Percentiles rank a stretch among this genome's conserved stretches.
These are phyloP conservation scores for Candida corydali DNA, from an alignment of 805 yeast species.

Conservation along the genomic window DNA sequence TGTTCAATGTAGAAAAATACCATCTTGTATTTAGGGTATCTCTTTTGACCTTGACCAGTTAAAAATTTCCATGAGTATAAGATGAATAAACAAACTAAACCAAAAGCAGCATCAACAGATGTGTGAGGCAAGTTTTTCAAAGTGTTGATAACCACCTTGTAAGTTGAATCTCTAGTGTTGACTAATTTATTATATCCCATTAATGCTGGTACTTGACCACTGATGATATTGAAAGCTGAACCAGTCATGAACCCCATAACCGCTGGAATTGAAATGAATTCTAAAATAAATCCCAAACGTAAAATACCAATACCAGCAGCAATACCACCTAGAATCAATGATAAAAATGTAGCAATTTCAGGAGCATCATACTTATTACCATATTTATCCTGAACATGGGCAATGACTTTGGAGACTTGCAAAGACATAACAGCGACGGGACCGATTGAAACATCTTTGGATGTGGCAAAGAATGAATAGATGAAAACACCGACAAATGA, in stretches of 20 bases:
- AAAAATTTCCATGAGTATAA: conserved; percentile 68
- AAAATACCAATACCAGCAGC: conserved; percentile 78
- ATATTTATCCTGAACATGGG: conserved; percentile 45
- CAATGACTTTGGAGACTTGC: conserved; percentile 76
- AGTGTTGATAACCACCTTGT: conserved; percentile 63
- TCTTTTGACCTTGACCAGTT: conserved; percentile 57
- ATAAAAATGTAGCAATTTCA: conserved; percentile 72
- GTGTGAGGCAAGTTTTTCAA: conserved; percentile 68
- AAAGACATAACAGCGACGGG: conserved; percentile 96
- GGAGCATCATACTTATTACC: conserved; percentile 54
- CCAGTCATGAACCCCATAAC: conserved; percentile 95
- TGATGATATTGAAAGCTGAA: conserved; percentile 77
- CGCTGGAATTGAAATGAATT: conserved; percentile 85
- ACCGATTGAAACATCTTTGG: conserved; percentile 93
- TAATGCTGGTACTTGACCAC: conserved; percentile 83
- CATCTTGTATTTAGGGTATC: conserved; percentile 55
- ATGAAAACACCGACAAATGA: conserved; percentile 87
- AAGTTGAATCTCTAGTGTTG: conserved; percentile 70
- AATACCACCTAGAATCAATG: conserved; percentile 82
- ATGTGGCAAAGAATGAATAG: conserved; percentile 88
- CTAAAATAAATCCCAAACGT: conserved; percentile 83
- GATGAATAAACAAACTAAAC: conserved; percentile 68
- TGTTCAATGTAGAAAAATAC: conserved; percentile 69
- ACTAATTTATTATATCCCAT: conserved; percentile 70
- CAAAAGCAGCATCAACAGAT: conserved; percentile 83